Evolutionary conservation across 768 basidiomycete species (phyloP), one percentile per base, ranked within the genome.

Genomic region (Tricholoma matsutake): DNA sequence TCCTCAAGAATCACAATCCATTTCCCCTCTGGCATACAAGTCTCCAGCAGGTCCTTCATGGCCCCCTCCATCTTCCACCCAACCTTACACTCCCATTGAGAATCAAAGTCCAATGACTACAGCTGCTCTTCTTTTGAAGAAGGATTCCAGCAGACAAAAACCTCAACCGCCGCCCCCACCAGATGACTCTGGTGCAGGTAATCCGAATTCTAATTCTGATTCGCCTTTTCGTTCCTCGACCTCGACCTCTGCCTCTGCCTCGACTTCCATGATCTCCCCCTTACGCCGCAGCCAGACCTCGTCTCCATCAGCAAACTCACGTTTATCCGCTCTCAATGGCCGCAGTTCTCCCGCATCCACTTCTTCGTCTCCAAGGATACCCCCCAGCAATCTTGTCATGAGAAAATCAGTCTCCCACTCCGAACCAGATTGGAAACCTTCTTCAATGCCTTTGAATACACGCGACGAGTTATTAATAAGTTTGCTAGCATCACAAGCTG

Each of bases 401-500:
- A 61, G 64, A 9, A 66, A 67, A 55, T 53, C 63, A 7, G 52
- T 61, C 14, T 51, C 62, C 16, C 68, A 69, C 18, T 63, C 69
- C 4, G 74, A 76, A 51, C 64, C 67, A 16, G 76, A 76, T 31
- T 74, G 74, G 73, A 81, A 81, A 64, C 78, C 78, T 18, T 54
- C 61, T 13, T 67, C 65, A 53, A 54, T 70, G 7, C 63, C 76
- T 52, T 72, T 83, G 29, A 87, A 85, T 63, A 84, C 84, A 14
- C 82, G 88, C 49, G 94, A 97, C 67, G 92, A 95, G 63, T 82
- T 98, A 51, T 81, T 98, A 64, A 83, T 97, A 71, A 91, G 91
- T 71, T 81, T 99, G 41, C 78, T 98, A 64, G 91, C 95, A 43
- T 94, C 94, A 58, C 94, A 98, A 74, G 96, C 96, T 4, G 85